Percentiles rank a stretch among this genome's conserved stretches.
phyloP scores from a whole-genome alignment of 2,329 filamentous ascomycete species.

The Fusarium neocosmosporiellum region DNA sequence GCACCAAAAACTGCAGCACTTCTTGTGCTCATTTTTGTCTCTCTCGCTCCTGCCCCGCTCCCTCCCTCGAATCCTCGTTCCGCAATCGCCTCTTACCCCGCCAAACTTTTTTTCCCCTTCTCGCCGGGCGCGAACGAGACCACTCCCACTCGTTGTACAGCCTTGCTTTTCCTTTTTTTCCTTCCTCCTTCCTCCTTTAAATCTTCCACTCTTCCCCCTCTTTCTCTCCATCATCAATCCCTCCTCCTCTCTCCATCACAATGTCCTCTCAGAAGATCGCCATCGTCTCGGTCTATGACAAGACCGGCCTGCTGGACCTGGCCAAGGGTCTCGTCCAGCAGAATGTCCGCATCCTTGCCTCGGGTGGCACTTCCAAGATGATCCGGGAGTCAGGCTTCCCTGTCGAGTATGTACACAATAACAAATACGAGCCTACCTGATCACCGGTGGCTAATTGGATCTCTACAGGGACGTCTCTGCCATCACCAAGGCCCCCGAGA shows the following conservation, averaged over 20 bases:
- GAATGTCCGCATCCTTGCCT: slow-evolving; percentile 92
- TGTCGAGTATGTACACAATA: slow-evolving; percentile 79
- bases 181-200: slow-evolving; percentile 6
- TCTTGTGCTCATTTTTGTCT: slow-evolving; percentile 22
- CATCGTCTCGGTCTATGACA: slow-evolving; percentile 98
- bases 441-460: slow-evolving; percentile 16
- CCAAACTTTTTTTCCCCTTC: slow-evolving; percentile 43
- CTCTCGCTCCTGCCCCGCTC: slow-evolving; percentile 33
- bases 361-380: slow-evolving; percentile 94
- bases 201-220: background rate
- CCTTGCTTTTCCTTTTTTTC: slow-evolving; percentile 8
- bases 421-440: background rate
- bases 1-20: slow-evolving; percentile 3
- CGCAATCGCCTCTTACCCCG: slow-evolving; percentile 42
- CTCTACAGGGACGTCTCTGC: slow-evolving; percentile 86
- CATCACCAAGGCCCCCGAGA: slow-evolving; percentile 96
- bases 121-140: slow-evolving; percentile 33
- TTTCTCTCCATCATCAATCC: slow-evolving; percentile 10
- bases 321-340: slow-evolving; percentile 90
- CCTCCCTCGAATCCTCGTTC: slow-evolving; percentile 28
- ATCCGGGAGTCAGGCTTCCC: slow-evolving; percentile 96
- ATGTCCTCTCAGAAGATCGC: slow-evolving; percentile 70
- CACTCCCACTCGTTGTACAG: slow-evolving; percentile 25
- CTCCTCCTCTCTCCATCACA: slow-evolving; percentile 34
- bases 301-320: slow-evolving; percentile 93